Conservation (phyloP, 1,284 basidiomycete genomes). For the Ceratobasidium theobromae region DNA sequence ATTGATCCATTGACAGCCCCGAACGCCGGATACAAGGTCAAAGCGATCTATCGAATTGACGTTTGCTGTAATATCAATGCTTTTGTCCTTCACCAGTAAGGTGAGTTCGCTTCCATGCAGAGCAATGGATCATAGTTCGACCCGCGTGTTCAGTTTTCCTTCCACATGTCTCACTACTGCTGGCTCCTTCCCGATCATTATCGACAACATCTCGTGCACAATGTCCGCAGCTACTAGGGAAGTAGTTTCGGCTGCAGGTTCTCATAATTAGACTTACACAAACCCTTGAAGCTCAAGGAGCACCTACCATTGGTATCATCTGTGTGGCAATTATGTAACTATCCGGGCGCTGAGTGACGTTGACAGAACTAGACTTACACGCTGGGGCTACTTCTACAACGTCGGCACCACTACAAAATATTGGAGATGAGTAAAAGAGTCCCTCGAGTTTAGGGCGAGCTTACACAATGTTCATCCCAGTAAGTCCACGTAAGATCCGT, state of each 20-base stretch:
- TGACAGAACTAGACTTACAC: slow-evolving; percentile 41
- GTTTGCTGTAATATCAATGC: too few relatives aligned
- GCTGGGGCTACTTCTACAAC: slow-evolving; percentile 80
- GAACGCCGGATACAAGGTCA: too few relatives aligned
- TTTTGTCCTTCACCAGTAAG: too few relatives aligned
- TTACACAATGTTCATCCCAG: slow-evolving; percentile 75
- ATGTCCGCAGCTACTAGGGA: slow-evolving; percentile 70
- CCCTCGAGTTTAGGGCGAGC: slow-evolving; percentile 39
- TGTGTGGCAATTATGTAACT: not conserved
- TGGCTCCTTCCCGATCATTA: slow-evolving; percentile 48
- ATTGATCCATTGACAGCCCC: too few relatives aligned
- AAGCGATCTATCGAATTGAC: too few relatives aligned
- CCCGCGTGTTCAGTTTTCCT: not conserved
- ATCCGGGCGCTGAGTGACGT: not conserved
- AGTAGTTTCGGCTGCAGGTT: slow-evolving; percentile 62
- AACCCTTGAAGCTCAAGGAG: not conserved
- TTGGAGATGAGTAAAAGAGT: not conserved
- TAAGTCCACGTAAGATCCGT: slow-evolving; percentile 72
- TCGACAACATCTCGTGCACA: slow-evolving; percentile 66
- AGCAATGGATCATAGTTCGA: slow-evolving; percentile 11
- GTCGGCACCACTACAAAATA: slow-evolving; percentile 59
- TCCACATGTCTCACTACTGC: not conserved
- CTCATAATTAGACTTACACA: not conserved
- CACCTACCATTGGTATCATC: slow-evolving; percentile 55
- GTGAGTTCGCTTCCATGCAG: not conserved